Evolutionary conservation across 495 filamentous ascomycete species (phyloP), one percentile per base, ranked within the genome.

Genomic region (Aspergillus bridgeri): DNA sequence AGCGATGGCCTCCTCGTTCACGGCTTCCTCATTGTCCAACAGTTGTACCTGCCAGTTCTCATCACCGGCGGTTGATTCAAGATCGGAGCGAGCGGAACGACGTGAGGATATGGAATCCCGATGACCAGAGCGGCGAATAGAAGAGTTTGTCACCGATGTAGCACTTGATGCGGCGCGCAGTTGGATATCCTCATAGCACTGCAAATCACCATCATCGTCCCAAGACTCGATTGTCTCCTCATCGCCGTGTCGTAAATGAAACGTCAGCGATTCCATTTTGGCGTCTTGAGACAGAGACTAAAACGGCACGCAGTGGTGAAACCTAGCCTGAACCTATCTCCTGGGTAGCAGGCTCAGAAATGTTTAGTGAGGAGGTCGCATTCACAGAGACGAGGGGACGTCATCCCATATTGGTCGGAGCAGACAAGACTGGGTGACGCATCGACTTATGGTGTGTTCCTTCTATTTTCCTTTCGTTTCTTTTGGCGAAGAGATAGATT

Each of bases 31-130:
- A 62, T 91, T 86, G 21, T 85, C 86, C 0, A 87, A 85, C 8
- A 96, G 66, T 51, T 89, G 81, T 19, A 96, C 82, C 60, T 94
- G 90, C 79, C 85, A 89, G 69, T 96, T 91, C 61, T 96, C 89
- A 65, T 82, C 78, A 47, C 78, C 87, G 48, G 79, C 82, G 59
- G 83, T 79, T 3, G 88, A 90, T 52, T 90, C 89, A 38, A 88
- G 76, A 60, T 96, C 91, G 27, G 92, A 95, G 50, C 86, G 86
- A 58, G 88, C 84, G 7, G 92, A 92, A 56, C 85, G 77, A 45
- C 85, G 85, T 38, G 88, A 93, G 4, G 90, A 91, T 24, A 87
- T 79, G 3, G 89, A 92, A 57, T 91, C 87, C 24, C 88, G 82
- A 60, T 87, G 86, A 23, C 75, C 76, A 22, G 75, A 79, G 22